These are phyloP conservation scores for Alternaria sp. DNA, from an alignment of 2,329 filamentous ascomycete species.

Conservation along the genomic window DNA sequence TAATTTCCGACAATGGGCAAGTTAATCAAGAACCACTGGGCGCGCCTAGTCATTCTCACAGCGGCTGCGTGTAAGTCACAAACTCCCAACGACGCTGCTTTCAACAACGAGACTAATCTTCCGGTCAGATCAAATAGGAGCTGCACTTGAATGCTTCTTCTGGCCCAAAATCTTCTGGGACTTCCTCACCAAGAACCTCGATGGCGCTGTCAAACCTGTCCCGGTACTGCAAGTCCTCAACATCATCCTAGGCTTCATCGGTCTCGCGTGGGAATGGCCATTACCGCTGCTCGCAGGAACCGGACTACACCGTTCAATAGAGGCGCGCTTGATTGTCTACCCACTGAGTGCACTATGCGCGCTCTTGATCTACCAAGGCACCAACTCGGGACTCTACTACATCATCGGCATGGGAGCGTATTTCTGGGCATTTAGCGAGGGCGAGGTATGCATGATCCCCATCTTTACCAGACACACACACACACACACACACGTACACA, in stretches of 20 bases:
- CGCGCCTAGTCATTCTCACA: conserved; percentile 88
- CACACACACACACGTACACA: too few relatives aligned
- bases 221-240: conserved; percentile 92
- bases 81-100: not conserved
- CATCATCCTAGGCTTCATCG: conserved; percentile 77
- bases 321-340: conserved; percentile 81
- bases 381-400: conserved; percentile 92
- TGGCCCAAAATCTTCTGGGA: conserved; percentile 99
- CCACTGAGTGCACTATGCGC: conserved; percentile 79
- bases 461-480: too few relatives aligned
- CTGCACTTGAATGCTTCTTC: conserved; percentile 87
- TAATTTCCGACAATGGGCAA: conserved; percentile 75
- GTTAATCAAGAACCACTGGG: conserved; percentile 99
- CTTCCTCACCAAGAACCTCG: conserved; percentile 89
- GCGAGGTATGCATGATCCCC: conserved; percentile 73
- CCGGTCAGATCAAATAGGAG: conserved; percentile 79
- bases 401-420: conserved; percentile 84
- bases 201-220: conserved; percentile 84
- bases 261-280: conserved; percentile 92
- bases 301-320: conserved; percentile 83
- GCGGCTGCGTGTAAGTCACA: conserved; percentile 73
- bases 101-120: conserved; percentile 12
- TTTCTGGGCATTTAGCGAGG: conserved; percentile 97
- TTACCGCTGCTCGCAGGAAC: conserved; percentile 77
- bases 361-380: conserved; percentile 86